A percentile compares a stretch with the other conserved stretches of the same genome.
Evolutionary conservation across 2,329 filamentous ascomycete species (phyloP).

Genomic region (Aspergillus jensenii): DNA sequence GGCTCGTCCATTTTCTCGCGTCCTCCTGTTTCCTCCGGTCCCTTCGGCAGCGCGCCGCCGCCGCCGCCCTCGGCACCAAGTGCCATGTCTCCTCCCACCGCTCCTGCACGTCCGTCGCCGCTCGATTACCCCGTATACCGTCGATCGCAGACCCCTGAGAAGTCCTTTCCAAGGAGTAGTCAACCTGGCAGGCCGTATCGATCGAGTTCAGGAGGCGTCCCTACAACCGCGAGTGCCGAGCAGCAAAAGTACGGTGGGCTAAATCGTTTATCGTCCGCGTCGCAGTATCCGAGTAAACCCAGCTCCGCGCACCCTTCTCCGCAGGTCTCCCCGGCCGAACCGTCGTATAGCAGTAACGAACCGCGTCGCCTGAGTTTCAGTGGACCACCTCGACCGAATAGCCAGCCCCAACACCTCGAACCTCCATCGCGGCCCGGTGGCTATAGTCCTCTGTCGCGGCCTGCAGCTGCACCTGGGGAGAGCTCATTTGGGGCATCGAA

Average conservation of each 20-base stretch:
- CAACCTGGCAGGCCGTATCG: slow-evolving; percentile 35
- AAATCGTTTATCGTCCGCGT: slow-evolving; percentile 28
- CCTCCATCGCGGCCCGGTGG: slow-evolving; percentile 30
- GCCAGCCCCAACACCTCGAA: slow-evolving; percentile 41
- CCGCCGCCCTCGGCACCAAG: slow-evolving; percentile 33
- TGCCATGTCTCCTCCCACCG: slow-evolving; percentile 46
- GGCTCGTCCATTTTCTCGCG: slow-evolving; percentile 50
- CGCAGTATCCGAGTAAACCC: slow-evolving; percentile 38
- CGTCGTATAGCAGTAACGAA: slow-evolving; percentile 28
- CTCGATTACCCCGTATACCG: slow-evolving; percentile 64
- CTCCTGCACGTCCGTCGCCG: slow-evolving; percentile 44
- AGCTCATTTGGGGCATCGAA: slow-evolving; percentile 22
- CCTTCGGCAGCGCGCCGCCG: slow-evolving; percentile 34
- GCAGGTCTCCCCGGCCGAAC: slow-evolving; percentile 34
- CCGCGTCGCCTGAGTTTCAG: slow-evolving; percentile 45
- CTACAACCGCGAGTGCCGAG: slow-evolving; percentile 26
- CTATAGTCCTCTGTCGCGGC: slow-evolving; percentile 37
- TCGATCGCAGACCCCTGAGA: slow-evolving; percentile 72
- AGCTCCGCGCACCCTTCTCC: slow-evolving; percentile 36
- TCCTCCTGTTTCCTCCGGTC: slow-evolving; percentile 35
- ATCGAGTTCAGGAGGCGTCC: slow-evolving; percentile 36
- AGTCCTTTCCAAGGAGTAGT: slow-evolving; percentile 53
- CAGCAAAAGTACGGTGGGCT: slow-evolving; percentile 33
- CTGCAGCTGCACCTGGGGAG: slow-evolving; percentile 23
- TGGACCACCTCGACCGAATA: slow-evolving; percentile 44